Evolutionary conservation across 2,329 filamentous ascomycete species (phyloP).

Genomic region (Chrysosporium queenslandicum): DNA sequence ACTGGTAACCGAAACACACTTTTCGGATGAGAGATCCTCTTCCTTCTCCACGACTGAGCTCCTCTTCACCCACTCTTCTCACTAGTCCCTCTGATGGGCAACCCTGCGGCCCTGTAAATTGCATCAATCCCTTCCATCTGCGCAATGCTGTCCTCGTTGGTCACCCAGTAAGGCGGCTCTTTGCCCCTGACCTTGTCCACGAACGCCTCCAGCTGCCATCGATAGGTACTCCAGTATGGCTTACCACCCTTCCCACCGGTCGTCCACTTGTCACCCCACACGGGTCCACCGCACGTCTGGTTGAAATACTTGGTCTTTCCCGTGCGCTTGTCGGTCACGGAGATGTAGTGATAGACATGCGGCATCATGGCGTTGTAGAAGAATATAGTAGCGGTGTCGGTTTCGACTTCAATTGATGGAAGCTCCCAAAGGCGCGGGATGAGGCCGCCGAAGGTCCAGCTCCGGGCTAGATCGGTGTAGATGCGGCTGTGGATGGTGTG

Average conservation of each 20-base stretch:
- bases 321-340: conserved; percentile 24
- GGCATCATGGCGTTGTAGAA: conserved; percentile 30
- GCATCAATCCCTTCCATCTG: conserved; percentile 15
- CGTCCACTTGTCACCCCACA: conserved; percentile 25
- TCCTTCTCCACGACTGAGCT: too few species aligned
- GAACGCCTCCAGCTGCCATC: conserved; percentile 17
- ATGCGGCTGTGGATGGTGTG: conserved; percentile 23
- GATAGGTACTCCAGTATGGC: conserved; percentile 16
- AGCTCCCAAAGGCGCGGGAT: conserved; percentile 28
- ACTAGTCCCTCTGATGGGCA: conserved; percentile 9
- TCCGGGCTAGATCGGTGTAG: conserved; percentile 26
- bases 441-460: conserved; percentile 17
- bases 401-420: conserved; percentile 27
- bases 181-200: conserved; percentile 15
- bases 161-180: conserved; percentile 15
- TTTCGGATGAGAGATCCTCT: too few species aligned
- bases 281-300: conserved; percentile 23
- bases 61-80: not conserved
- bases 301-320: conserved; percentile 22
- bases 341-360: conserved; percentile 29
- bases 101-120: conserved; percentile 15
- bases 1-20: too few species aligned
- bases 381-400: conserved; percentile 24
- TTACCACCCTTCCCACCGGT: conserved; percentile 23
- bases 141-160: conserved; percentile 13